A percentile compares a stretch with the other conserved stretches of the same genome.
phyloP scores from a whole-genome alignment of 2,329 filamentous ascomycete species.

The Penicillium sclerotiorum region DNA sequence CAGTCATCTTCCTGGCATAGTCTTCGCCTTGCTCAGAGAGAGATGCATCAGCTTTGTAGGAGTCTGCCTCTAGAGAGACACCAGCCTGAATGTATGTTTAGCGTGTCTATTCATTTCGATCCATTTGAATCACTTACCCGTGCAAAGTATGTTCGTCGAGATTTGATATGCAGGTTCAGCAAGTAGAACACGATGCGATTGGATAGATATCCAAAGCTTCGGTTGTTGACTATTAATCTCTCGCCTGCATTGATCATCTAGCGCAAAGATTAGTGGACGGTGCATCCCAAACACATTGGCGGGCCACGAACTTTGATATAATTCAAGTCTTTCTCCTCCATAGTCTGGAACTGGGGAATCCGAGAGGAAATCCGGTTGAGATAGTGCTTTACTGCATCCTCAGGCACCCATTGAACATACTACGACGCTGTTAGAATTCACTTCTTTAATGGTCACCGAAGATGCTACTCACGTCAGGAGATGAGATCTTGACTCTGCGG shows the following conservation, averaged over 20 bases:
- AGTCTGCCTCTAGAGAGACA: constrained; percentile 82
- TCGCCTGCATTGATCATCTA: constrained; percentile 95
- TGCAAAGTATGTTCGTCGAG: constrained; percentile 88
- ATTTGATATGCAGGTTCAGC: constrained; percentile 96
- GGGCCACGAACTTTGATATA: constrained; percentile 71
- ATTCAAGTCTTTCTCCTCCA: constrained; percentile 91
- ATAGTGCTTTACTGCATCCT: constrained; percentile 91
- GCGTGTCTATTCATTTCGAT: background rate
- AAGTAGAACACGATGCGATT: constrained; percentile 98
- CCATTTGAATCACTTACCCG: constrained; percentile 51
- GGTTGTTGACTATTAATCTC: constrained; percentile 93
- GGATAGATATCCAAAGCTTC: constrained; percentile 93
- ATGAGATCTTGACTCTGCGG: constrained; percentile 95
- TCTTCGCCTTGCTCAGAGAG: constrained; percentile 77
- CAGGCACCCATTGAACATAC: constrained; percentile 88
- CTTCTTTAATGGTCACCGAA: constrained; percentile 5
- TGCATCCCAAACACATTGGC: background rate
- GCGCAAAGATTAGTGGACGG: background rate
- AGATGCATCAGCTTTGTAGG: constrained; percentile 86
- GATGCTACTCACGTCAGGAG: constrained; percentile 73
- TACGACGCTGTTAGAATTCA: constrained; percentile 40
- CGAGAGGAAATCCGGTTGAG: constrained; percentile 85
- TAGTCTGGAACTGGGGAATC: constrained; percentile 95
- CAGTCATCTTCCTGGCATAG: constrained; percentile 84
- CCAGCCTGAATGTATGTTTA: constrained; percentile 59